Conservation (phyloP, 768 basidiomycete genomes). For the Rhizopogon vinicolor region DNA sequence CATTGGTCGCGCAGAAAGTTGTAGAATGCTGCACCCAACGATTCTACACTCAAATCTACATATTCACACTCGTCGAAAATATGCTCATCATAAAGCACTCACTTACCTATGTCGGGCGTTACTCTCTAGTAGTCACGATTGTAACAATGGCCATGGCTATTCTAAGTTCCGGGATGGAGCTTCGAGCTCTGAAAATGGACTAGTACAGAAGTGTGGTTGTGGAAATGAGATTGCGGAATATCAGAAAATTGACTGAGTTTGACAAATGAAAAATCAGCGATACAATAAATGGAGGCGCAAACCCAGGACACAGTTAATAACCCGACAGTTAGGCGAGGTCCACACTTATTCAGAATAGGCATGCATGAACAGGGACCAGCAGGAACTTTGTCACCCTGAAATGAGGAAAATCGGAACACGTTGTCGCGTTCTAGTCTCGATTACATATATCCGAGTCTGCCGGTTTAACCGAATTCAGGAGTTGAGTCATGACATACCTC, state of each 20-base stretch:
- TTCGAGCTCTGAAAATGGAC: not conserved
- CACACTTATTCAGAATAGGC: not conserved
- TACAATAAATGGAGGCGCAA: not conserved
- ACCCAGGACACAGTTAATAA: not conserved
- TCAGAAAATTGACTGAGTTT: not conserved
- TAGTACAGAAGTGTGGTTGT: not conserved
- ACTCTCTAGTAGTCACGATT: too few relatives aligned
- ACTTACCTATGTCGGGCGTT: too few relatives aligned
- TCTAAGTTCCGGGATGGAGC: not conserved
- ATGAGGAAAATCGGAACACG: not conserved
- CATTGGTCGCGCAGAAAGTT: too few relatives aligned
- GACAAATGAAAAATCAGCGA: not conserved
- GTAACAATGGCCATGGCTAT: not conserved
- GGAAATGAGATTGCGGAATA: not conserved
- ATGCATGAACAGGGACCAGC: not conserved
- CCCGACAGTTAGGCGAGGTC: not conserved
- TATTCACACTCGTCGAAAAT: too few relatives aligned
- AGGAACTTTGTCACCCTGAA: not conserved
- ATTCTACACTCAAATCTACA: too few relatives aligned
- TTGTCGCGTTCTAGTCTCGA: not conserved
- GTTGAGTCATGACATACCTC: too few relatives aligned
- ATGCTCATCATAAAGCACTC: too few relatives aligned
- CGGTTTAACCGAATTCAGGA: not conserved
- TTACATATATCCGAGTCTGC: not conserved
- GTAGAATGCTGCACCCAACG: too few relatives aligned